phyloP scores from a whole-genome alignment of 2,329 filamentous ascomycete genomes.

The Talaromyces sp. region DNA sequence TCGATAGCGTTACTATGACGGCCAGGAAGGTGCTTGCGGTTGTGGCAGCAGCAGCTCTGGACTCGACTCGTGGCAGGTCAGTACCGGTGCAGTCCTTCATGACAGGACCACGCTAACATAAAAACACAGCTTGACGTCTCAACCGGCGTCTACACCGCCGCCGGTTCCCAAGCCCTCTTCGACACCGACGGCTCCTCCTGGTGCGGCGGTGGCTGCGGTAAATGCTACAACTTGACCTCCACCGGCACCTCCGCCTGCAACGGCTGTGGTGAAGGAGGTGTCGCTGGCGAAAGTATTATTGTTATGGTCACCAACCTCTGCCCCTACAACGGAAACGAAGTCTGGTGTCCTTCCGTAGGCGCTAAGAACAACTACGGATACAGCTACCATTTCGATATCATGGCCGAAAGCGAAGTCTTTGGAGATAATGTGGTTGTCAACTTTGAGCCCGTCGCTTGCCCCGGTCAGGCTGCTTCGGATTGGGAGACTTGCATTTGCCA shows the following conservation, averaged over 20 bases:
- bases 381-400: slow-evolving; percentile 38
- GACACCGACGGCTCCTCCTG: slow-evolving; percentile 23
- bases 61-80: slow-evolving; percentile 28
- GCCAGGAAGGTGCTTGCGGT: slow-evolving; percentile 31
- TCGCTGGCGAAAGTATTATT: slow-evolving; percentile 23
- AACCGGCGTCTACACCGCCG: slow-evolving; percentile 23
- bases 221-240: slow-evolving; percentile 26
- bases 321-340: slow-evolving; percentile 33
- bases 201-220: slow-evolving; percentile 27
- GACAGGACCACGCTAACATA: neutral
- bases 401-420: slow-evolving; percentile 30
- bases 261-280: slow-evolving; percentile 24
- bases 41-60: slow-evolving; percentile 26
- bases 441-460: slow-evolving; percentile 32
- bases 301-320: slow-evolving; percentile 37
- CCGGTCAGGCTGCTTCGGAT: slow-evolving; percentile 23
- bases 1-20: slow-evolving; percentile 32
- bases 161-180: slow-evolving; percentile 25
- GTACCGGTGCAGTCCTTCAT: neutral
- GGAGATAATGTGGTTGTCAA: slow-evolving; percentile 35
- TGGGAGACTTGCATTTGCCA: slow-evolving; percentile 28
- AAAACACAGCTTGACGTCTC: slow-evolving; percentile 1
- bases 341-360: slow-evolving; percentile 35
- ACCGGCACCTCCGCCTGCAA: slow-evolving; percentile 21
- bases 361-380: slow-evolving; percentile 34